Conservation (phyloP, 306 rosid genomes). For the Hippophae tibetana region DNA sequence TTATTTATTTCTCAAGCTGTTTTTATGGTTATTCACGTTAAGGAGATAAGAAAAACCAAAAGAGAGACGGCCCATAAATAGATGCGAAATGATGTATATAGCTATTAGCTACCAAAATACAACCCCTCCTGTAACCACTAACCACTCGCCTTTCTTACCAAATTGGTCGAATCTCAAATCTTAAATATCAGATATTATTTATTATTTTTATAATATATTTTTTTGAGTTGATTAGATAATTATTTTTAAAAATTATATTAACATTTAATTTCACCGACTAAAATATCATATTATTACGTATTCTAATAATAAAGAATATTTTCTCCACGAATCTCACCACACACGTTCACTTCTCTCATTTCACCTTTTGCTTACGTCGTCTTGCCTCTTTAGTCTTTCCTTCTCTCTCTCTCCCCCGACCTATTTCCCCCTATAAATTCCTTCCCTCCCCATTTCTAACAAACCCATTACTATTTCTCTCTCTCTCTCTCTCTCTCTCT, state of each 20-base stretch:
- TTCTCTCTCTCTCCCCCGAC: neutral
- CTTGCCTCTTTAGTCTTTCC: neutral
- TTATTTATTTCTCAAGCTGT: no score
- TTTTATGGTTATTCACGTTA: no score
- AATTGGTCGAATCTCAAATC: conserved; percentile 21
- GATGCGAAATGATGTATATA: conserved; percentile 32
- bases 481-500: no score
- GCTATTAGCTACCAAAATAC: conserved; percentile 33
- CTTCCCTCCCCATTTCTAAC: neutral
- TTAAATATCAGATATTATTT: no score
- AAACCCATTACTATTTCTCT: neutral
- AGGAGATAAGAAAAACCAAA: no score
- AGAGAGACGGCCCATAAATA: neutral
- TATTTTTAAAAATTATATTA: no score
- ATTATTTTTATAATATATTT: no score
- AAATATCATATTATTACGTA: no score
- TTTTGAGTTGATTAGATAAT: no score
- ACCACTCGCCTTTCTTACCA: conserved; percentile 42
- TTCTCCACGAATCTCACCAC: conserved; percentile 12
- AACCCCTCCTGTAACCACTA: conserved; percentile 30
- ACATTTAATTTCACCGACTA: no score
- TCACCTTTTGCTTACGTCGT: neutral
- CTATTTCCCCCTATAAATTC: neutral
- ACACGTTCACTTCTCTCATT: neutral
- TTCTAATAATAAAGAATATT: no score